These are phyloP conservation scores for Amylocystis lapponica DNA, from an alignment of 768 basidiomycete species.

Conservation along the genomic window DNA sequence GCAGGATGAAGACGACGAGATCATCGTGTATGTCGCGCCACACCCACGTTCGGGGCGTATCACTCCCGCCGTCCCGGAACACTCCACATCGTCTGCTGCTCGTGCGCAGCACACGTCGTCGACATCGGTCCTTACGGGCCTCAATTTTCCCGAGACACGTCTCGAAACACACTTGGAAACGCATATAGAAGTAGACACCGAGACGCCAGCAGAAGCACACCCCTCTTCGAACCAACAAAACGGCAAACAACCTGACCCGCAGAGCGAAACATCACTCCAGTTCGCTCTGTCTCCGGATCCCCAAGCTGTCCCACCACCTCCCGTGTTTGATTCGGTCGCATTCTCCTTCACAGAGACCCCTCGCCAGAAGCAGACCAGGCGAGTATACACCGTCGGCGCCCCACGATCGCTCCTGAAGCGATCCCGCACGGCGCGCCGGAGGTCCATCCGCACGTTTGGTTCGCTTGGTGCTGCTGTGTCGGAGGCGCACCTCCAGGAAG, in stretches of 20 bases:
- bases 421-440: conserved; percentile 17
- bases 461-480: conserved; percentile 49
- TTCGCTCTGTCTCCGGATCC: background rate
- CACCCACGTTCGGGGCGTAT: conserved; percentile 42
- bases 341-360: conserved; percentile 30
- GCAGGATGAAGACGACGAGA: conserved; percentile 45
- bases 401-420: conserved; percentile 24
- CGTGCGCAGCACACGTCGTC: conserved; percentile 7
- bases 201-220: conserved; percentile 3
- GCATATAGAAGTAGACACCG: conserved; percentile 1
- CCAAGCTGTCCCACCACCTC: background rate
- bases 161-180: background rate
- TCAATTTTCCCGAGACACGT: background rate
- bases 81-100: background rate
- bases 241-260: too few relatives aligned
- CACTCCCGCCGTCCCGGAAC: conserved; percentile 5
- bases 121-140: conserved; percentile 24
- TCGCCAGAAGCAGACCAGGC: conserved; percentile 24
- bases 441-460: conserved; percentile 30
- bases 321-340: conserved; percentile 16
- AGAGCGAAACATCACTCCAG: too few relatives aligned
- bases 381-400: conserved; percentile 24
- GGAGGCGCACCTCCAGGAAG: conserved; percentile 41
- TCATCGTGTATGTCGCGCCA: conserved; percentile 75
- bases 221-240: too few relatives aligned